Conservation (phyloP, 495 filamentous ascomycete genomes). For the Podospora fimiseda region DNA sequence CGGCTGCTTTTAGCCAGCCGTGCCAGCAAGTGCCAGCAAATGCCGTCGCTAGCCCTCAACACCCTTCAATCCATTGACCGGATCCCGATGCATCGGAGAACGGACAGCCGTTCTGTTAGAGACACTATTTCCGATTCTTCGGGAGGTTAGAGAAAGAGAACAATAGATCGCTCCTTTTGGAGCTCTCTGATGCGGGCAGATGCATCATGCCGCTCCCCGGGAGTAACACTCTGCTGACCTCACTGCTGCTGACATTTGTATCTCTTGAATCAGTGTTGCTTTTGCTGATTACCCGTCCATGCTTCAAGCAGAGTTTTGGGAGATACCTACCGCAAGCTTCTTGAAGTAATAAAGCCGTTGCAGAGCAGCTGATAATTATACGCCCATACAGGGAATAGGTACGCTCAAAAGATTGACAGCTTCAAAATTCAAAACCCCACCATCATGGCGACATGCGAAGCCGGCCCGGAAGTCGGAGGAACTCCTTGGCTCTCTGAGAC, state of each 20-base stretch:
- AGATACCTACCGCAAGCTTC: background rate
- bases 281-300: background rate
- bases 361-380: conserved; percentile 7
- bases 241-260: background rate
- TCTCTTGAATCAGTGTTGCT: background rate
- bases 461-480: conserved; percentile 20
- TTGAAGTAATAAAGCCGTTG: background rate
- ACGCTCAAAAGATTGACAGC: background rate
- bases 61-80: too few species aligned
- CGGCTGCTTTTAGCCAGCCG: background rate
- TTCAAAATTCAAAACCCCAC: conserved; percentile 1
- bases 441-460: conserved; percentile 12
- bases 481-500: conserved; percentile 1
- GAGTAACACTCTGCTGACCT: background rate
- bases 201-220: background rate
- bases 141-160: too few species aligned
- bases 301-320: background rate
- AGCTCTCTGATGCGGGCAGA: background rate
- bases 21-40: too few species aligned
- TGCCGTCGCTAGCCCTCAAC: background rate
- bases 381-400: conserved; percentile 4
- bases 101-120: background rate
- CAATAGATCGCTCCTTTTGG: too few species aligned
- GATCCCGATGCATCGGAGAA: too few species aligned
- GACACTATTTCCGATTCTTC: background rate